These are phyloP conservation scores for Butyriboletus loyo DNA, from an alignment of 768 basidiomycete species.

Conservation along the genomic window DNA sequence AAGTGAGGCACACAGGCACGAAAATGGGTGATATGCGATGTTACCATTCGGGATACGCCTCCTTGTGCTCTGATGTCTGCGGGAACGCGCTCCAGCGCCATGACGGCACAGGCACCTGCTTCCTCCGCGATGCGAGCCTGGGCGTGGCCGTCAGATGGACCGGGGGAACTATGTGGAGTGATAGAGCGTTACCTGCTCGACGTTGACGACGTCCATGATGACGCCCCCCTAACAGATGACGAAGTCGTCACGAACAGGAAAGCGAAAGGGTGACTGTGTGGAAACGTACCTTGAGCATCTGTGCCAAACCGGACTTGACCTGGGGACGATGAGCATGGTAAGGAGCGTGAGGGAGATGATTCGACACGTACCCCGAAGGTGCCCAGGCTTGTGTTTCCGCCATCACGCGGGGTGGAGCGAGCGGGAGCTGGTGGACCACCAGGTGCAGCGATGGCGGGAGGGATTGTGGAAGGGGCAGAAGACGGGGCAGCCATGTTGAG, in stretches of 20 bases:
- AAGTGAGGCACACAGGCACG: neutral
- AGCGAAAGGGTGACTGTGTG: slow-evolving; percentile 1
- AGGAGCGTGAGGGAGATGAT: neutral
- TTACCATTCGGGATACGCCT: slow-evolving; percentile 94
- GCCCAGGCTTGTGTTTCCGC: slow-evolving; percentile 57
- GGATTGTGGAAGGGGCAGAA: slow-evolving; percentile 1
- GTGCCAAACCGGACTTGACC: slow-evolving; percentile 93
- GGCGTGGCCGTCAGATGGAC: slow-evolving; percentile 1
- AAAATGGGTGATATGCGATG: slow-evolving; percentile 20
- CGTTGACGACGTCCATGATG: slow-evolving; percentile 94
- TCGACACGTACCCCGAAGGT: slow-evolving; percentile 60
- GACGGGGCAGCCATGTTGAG: slow-evolving; percentile 14
- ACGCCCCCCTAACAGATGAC: slow-evolving; percentile 64
- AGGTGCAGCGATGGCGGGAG: neutral
- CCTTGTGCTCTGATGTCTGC: slow-evolving; percentile 91
- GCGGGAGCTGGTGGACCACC: slow-evolving; percentile 39
- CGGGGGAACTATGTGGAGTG: neutral
- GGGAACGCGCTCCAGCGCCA: slow-evolving; percentile 94
- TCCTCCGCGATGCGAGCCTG: slow-evolving; percentile 96
- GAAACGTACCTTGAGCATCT: slow-evolving; percentile 84
- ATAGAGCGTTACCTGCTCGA: slow-evolving; percentile 46
- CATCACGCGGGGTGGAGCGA: slow-evolving; percentile 49
- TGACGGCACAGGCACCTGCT: slow-evolving; percentile 96
- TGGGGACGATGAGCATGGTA: slow-evolving; percentile 25
- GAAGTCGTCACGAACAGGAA: neutral